Base-by-base conservation (phyloP, 768 basidiomycete genomes). In the Pleurotus sapidus region DNA sequence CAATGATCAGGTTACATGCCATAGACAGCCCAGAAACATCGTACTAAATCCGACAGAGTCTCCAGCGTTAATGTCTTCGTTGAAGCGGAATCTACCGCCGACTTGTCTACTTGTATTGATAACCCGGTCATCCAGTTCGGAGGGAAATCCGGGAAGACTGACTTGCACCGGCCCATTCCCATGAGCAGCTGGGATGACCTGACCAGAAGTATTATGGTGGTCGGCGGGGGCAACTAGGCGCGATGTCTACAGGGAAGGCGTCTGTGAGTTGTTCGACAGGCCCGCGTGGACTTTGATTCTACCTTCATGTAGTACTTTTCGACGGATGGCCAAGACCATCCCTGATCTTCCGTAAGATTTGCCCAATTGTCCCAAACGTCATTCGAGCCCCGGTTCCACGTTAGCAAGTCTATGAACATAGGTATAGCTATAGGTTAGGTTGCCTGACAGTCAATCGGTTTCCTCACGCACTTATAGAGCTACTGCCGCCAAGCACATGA, bases 21-120 rank as follows among this genome's bases (percentile, higher is more conserved):
- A 15, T 12, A 4, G 1, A 43, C 18, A 43, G 40, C 4, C 18
- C 18, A 27, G 64, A 70, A 48, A 14, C 1, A 58, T 27, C 71
- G 50, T 34, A 77, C 79, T 72, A 39, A 78, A 49, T 3, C 80
- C 80, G 5, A 78, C 55, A 0, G 72, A 70, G 8, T 62, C 65
- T 12, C 81, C 80, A 23, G 72, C 70, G 59, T 80, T 79, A 56
- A 68, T 67, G 61, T 81, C 81, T 12, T 65, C 34, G 58, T 76
- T 77, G 59, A 67, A 79, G 2, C 73, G 68, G 57, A 74, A 80
- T 45, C 74, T 70, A 7, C 67, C 62, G 0, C 64, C 57, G 5
- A 77, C 64, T 49, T 79, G 67, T 15, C 65, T 34, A 0, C 72
- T 67, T 0, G 76, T 69, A 48, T 66, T 59, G 8, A 78, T 61